Conservation (phyloP, 176 grass and related monocot genomes). For the Chrysopogon serrulatus region DNA sequence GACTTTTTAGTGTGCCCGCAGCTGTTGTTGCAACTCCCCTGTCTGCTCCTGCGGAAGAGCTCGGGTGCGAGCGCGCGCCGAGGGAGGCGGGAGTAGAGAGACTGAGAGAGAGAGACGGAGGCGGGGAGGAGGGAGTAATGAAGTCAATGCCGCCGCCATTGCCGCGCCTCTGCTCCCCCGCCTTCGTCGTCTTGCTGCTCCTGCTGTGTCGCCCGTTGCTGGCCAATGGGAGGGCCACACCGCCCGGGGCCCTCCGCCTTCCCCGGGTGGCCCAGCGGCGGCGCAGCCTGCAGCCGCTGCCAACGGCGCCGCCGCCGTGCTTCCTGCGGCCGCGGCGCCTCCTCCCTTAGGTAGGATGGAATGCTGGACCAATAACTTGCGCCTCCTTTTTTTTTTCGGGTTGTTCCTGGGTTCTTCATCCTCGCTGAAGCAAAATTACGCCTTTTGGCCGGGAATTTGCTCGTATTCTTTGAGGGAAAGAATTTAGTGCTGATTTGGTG, state of each 20-base stretch:
- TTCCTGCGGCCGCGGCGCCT: not conserved
- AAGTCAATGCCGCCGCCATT: slow-evolving; percentile 41
- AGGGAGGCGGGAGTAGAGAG: not conserved
- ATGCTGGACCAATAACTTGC: not conserved
- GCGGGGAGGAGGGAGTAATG: not conserved
- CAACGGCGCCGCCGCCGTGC: not conserved
- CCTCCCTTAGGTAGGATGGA: slow-evolving; percentile 21
- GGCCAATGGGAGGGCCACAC: slow-evolving; percentile 23
- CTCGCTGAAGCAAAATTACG: not conserved
- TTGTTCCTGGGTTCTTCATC: not conserved
- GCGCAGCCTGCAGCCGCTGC: not conserved
- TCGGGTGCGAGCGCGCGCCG: not conserved
- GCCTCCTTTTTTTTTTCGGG: not conserved
- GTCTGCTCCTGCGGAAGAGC: not conserved
- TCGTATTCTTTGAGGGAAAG: not conserved
- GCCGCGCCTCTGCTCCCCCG: not conserved
- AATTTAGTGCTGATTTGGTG: slow-evolving; percentile 9
- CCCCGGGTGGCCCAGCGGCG: not conserved
- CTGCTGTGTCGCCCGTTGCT: slow-evolving; percentile 8
- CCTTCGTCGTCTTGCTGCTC: slow-evolving; percentile 24
- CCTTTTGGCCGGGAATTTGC: not conserved
- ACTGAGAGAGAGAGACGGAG: not conserved
- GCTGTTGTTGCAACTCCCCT: slow-evolving; percentile 2
- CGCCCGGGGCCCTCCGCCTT: not conserved
- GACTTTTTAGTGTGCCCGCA: slow-evolving; percentile 20